phyloP scores from a whole-genome alignment of 176 grass and related monocot genomes.

The Pharus latifolius region DNA sequence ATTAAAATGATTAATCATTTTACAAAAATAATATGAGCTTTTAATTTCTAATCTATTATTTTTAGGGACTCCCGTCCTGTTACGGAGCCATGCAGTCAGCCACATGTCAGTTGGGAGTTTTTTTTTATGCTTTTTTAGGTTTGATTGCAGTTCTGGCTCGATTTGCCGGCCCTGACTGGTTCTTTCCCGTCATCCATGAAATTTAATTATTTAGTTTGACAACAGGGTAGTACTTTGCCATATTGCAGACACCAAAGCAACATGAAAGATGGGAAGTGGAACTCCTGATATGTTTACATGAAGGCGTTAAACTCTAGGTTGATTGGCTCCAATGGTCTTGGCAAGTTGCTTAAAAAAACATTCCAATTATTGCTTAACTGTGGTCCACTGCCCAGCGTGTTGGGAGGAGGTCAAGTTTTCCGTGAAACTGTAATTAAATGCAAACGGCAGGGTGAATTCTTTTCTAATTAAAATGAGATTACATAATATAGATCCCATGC shows the following conservation, averaged over 20 bases:
- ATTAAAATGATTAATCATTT: too few relatives aligned
- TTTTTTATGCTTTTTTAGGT: background rate
- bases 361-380: slow-evolving; percentile 4
- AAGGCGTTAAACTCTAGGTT: slow-evolving; percentile 16
- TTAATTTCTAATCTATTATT: too few relatives aligned
- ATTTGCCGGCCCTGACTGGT: slow-evolving; percentile 30
- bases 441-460: background rate
- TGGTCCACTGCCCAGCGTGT: background rate
- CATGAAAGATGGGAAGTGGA: slow-evolving; percentile 21
- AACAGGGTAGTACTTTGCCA: background rate
- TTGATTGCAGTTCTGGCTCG: background rate
- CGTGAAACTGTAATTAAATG: background rate
- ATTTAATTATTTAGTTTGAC: slow-evolving; percentile 25
- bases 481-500: too few relatives aligned
- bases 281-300: background rate
- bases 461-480: too few relatives aligned
- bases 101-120: slow-evolving; percentile 22
- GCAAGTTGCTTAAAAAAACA: background rate
- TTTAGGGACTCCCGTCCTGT: background rate
- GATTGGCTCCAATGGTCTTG: slow-evolving; percentile 1
- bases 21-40: too few relatives aligned
- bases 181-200: slow-evolving; percentile 19
- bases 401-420: slow-evolving; percentile 2
- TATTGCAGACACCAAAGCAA: slow-evolving; percentile 19
- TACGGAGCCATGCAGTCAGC: slow-evolving; percentile 20